These are phyloP conservation scores for Dendrobium catenatum DNA, from an alignment of 106 monocot genomes.

Conservation along the genomic window DNA sequence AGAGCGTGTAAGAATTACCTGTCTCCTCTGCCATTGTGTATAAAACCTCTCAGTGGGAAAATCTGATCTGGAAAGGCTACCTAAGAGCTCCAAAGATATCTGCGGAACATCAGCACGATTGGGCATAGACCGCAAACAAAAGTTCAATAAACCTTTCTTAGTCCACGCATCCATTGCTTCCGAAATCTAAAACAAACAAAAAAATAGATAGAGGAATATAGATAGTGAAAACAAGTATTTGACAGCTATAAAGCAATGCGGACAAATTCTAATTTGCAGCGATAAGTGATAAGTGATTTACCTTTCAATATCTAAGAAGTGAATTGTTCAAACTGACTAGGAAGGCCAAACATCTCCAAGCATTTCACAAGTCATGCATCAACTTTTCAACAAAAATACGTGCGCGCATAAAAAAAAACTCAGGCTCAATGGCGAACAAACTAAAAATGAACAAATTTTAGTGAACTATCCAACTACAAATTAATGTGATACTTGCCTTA, in stretches of 20 bases:
- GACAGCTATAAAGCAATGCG: background rate
- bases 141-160: constrained; percentile 41
- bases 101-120: constrained; percentile 37
- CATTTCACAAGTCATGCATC: background rate
- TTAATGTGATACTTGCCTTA: background rate
- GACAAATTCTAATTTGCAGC: background rate
- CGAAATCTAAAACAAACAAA: constrained; percentile 43
- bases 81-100: constrained; percentile 57
- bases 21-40: constrained; percentile 52
- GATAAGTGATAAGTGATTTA: background rate
- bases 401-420: background rate
- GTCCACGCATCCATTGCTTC: constrained; percentile 54
- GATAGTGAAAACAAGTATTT: background rate
- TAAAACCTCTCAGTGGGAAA: constrained; percentile 47
- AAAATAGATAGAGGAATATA: constrained; percentile 6
- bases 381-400: background rate
- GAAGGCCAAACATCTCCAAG: background rate
- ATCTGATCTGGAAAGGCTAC: constrained; percentile 35
- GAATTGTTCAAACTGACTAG: background rate
- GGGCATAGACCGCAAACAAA: constrained; percentile 17
- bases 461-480: background rate
- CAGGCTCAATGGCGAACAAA: background rate
- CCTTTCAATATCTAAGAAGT: background rate
- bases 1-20: constrained; percentile 26
- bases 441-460: background rate